A percentile compares a stretch with the other conserved stretches of the same genome.
These are phyloP conservation scores for Fusarium hainanense DNA, from an alignment of 2,329 filamentous ascomycete species.

Conservation along the genomic window DNA sequence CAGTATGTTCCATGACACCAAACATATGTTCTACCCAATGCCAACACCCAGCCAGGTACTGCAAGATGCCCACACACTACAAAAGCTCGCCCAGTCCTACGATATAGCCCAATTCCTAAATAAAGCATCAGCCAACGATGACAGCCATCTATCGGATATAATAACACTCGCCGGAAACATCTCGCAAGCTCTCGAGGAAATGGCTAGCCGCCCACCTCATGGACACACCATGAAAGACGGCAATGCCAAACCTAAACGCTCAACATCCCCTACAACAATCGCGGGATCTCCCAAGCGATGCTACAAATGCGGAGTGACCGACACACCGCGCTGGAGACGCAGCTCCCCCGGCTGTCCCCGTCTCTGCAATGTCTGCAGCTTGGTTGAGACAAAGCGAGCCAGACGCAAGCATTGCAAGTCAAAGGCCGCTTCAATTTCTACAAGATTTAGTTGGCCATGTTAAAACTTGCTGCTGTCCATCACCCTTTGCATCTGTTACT, in stretches of 20 bases:
- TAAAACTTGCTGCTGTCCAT: not conserved
- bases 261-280: no score
- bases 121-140: not conserved
- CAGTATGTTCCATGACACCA: no score
- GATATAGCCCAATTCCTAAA: not conserved
- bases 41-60: no score
- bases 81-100: not conserved
- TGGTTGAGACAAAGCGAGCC: not conserved
- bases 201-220: not conserved
- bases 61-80: not conserved
- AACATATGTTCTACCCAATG: no score
- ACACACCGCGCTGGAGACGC: not conserved
- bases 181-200: not conserved
- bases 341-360: fast-evolving
- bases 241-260: not conserved
- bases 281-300: not conserved
- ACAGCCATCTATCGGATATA: not conserved
- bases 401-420: not conserved
- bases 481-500: not conserved
- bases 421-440: fast-evolving
- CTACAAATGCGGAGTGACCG: not conserved
- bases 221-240: fast-evolving
- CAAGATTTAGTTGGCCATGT: not conserved
- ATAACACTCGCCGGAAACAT: not conserved
- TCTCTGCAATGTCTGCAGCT: not conserved